Evolutionary conservation across 441 rosid genomes (phyloP).

Genomic region (Eutrema salsugineum): DNA sequence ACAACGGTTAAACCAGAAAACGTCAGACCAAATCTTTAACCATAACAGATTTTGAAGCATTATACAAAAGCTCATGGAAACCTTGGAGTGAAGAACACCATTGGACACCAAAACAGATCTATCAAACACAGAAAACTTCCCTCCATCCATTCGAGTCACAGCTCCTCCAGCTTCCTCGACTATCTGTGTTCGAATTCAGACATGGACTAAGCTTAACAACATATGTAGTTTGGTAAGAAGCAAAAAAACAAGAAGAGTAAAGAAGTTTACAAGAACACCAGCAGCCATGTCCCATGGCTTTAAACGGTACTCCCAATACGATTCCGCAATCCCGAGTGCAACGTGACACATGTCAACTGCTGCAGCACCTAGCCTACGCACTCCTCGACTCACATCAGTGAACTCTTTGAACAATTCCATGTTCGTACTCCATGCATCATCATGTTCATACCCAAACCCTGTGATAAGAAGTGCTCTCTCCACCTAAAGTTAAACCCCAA

Average conservation of each 20-base stretch:
- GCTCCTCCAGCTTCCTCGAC: conserved; percentile 96
- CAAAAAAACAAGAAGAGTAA: not conserved
- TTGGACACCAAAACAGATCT: conserved; percentile 90
- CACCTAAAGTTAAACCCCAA: conserved; percentile 44
- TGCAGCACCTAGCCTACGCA: conserved; percentile 97
- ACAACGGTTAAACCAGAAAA: conserved; percentile 18
- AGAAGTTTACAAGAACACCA: conserved; percentile 73
- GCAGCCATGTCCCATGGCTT: conserved; percentile 99
- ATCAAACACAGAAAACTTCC: conserved; percentile 73
- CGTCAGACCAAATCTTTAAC: not conserved
- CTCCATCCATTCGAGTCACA: conserved; percentile 83
- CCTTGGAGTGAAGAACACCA: conserved; percentile 73
- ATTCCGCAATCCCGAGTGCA: conserved; percentile 87
- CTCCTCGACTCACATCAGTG: conserved; percentile 93
- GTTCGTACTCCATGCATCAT: conserved; percentile 88
- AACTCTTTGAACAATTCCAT: conserved; percentile 91
- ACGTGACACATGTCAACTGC: conserved; percentile 99
- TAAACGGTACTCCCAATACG: conserved; percentile 92
- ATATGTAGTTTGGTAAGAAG: not conserved
- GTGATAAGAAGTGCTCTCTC: conserved; percentile 94
- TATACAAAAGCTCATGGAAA: conserved; percentile 19
- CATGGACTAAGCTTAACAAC: conserved; percentile 7
- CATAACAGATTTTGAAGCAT: not conserved
- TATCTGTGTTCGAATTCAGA: conserved; percentile 36
- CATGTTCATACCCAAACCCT: conserved; percentile 96